A percentile compares a stretch with the other conserved stretches of the same genome.
Conservation (phyloP, 495 filamentous ascomycete genomes). For the Lepraria neglecta region DNA sequence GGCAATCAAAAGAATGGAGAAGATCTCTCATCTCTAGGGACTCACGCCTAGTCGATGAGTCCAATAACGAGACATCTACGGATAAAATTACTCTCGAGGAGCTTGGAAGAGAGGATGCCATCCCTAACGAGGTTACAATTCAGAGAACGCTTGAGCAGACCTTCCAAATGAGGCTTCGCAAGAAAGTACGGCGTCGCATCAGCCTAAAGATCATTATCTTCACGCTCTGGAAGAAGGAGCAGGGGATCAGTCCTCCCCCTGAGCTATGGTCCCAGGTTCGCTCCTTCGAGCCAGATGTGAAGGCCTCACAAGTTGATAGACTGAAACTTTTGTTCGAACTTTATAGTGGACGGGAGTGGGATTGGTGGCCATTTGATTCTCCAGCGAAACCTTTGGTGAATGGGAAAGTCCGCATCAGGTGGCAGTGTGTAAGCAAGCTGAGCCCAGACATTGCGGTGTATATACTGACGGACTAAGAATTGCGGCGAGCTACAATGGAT, state of each 20-base stretch:
- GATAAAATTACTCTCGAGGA: no score
- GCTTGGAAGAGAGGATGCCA: no score
- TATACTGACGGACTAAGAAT: not conserved
- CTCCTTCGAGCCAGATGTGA: not conserved
- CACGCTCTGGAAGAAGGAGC: conserved; percentile 2
- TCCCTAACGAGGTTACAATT: no score
- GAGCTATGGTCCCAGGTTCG: not conserved
- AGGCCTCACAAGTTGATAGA: not conserved
- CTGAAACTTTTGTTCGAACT: conserved; percentile 8
- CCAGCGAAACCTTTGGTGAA: not conserved
- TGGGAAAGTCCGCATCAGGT: conserved; percentile 10
- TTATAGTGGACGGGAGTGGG: conserved; percentile 16
- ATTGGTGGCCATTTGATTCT: conserved; percentile 16
- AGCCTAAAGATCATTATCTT: not conserved
- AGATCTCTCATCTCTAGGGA: no score
- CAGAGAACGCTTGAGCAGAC: no score
- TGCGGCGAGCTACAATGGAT: not conserved
- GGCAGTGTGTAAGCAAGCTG: conserved; percentile 11
- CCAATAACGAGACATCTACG: no score
- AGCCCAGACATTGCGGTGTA: not conserved
- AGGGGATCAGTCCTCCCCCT: not conserved
- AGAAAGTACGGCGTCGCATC: no score
- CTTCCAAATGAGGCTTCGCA: not conserved
- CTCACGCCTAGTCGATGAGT: no score
- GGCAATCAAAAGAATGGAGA: no score